Percentiles rank a stretch among this genome's conserved stretches.
Evolutionary conservation across 345 rosid species (phyloP).

Genomic region (Tarenaya hassleriana): DNA sequence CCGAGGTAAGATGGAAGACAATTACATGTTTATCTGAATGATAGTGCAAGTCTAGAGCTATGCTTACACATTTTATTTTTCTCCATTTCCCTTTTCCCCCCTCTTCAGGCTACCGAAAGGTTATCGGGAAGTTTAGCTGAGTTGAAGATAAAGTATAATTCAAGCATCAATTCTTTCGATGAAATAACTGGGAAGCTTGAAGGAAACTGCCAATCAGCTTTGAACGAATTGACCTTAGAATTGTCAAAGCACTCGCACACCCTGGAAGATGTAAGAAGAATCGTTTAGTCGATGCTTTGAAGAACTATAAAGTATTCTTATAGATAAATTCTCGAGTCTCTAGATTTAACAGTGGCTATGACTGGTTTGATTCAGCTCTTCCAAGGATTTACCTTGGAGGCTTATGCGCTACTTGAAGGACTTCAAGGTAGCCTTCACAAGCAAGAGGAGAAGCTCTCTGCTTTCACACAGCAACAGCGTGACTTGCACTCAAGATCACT

Average conservation of each 20-base stretch:
- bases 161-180: slow-evolving; percentile 66
- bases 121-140: slow-evolving; percentile 59
- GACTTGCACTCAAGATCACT: slow-evolving; percentile 80
- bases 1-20: slow-evolving; percentile 45
- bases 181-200: slow-evolving; percentile 62
- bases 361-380: slow-evolving; percentile 53
- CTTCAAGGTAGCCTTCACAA: slow-evolving; percentile 70
- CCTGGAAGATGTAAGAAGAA: slow-evolving; percentile 61
- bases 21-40: neutral
- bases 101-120: slow-evolving; percentile 69
- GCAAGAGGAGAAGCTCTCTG: slow-evolving; percentile 69
- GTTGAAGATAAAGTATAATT: slow-evolving; percentile 53
- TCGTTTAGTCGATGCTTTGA: slow-evolving; percentile 1
- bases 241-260: slow-evolving; percentile 72
- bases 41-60: slow-evolving; percentile 2
- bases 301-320: slow-evolving; percentile 7
- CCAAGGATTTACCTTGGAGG: slow-evolving; percentile 71
- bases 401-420: slow-evolving; percentile 64
- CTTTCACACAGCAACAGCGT: slow-evolving; percentile 71
- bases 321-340: no score
- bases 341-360: neutral
- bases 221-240: slow-evolving; percentile 63
- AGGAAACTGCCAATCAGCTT: slow-evolving; percentile 61
- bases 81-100: no score
- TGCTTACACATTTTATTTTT: neutral